Evolutionary conservation across 805 yeast species (phyloP), one percentile per base, ranked within the genome.

Genomic region (Saccharomycopsis sp.): DNA sequence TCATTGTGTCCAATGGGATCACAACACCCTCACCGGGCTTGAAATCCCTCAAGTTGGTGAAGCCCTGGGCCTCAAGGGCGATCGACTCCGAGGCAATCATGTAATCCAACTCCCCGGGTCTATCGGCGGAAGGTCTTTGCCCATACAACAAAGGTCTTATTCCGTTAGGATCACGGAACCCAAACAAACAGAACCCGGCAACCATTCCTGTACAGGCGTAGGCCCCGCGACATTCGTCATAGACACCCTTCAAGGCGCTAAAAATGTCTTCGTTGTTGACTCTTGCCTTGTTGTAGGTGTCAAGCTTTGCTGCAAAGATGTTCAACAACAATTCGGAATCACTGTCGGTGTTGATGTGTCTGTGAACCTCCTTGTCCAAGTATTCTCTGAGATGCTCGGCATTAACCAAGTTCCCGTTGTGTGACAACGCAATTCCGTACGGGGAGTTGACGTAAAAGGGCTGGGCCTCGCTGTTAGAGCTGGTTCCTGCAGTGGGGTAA

Each of bases 371-470:
- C 70, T 90, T 96, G 70, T 94, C 99, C 75, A 94, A 79, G 69
- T 87, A 87, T 65, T 82, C 76, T 66, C 84, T 80, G 66, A 94
- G 79, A 59, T 87, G 87, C 14, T 76, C 81, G 3, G 94, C 88
- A 72, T 94, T 94, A 61, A 92, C 96, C 66, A 94, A 78, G 72
- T 94, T 94, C 68, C 99, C 99, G 71, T 94, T 92, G 72, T 94
- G 99, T 56, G 92, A 82, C 69, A 94, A 70, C 51, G 88, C 81
- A 61, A 94, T 86, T 58, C 99, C 99, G 68, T 91, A 94, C 1
- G 99, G 99, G 50, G 97, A 84, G 75, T 94, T 94, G 63, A 94
- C 99, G 68, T 94, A 94, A 69, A 94, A 94, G 3, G 99, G 99
- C 75, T 94, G 99, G 2, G 99, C 99, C 74, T 94, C 99, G 58